Conservation (phyloP, 257 asterid genomes). For the Oldenlandia corymbosa region DNA sequence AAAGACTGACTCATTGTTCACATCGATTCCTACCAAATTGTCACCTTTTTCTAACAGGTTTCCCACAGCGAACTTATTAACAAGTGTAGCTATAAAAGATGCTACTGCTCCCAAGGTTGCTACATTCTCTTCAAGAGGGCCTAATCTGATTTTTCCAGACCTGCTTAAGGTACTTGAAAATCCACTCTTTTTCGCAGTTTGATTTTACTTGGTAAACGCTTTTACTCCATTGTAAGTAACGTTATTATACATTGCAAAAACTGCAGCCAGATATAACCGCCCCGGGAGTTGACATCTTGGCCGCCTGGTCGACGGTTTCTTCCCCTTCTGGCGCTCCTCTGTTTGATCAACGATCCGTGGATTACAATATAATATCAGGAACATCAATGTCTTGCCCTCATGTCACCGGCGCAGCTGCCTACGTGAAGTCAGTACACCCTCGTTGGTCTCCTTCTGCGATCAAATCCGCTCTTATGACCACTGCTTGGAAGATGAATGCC, state of each 20-base stretch:
- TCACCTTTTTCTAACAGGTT: background rate
- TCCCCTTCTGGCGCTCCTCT: background rate
- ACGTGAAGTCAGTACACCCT: background rate
- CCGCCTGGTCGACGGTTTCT: constrained; percentile 5
- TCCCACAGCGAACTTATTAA: constrained; percentile 5
- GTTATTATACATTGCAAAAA: background rate
- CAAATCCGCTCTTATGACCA: too few relatives aligned
- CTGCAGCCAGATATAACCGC: constrained; percentile 14
- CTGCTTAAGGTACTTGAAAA: constrained; percentile 5
- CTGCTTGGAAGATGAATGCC: too few relatives aligned
- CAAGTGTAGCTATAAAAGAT: background rate
- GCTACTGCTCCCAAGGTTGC: constrained; percentile 9
- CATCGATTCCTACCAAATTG: too few relatives aligned
- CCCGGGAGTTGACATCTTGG: constrained; percentile 12
- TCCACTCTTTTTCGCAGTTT: background rate
- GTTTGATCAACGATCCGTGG: background rate
- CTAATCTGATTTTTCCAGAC: constrained; percentile 7
- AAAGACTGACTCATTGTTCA: too few relatives aligned
- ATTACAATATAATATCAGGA: background rate
- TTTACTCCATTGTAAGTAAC: background rate
- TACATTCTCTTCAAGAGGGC: constrained; percentile 11
- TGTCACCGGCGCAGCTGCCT: too few relatives aligned
- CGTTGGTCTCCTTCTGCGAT: constrained; percentile 12
- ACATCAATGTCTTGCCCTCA: too few relatives aligned
- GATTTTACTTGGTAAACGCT: background rate